These are phyloP conservation scores for Phytophthora citricola DNA, from an alignment of 352 stramenopile genomes.

Conservation along the genomic window DNA sequence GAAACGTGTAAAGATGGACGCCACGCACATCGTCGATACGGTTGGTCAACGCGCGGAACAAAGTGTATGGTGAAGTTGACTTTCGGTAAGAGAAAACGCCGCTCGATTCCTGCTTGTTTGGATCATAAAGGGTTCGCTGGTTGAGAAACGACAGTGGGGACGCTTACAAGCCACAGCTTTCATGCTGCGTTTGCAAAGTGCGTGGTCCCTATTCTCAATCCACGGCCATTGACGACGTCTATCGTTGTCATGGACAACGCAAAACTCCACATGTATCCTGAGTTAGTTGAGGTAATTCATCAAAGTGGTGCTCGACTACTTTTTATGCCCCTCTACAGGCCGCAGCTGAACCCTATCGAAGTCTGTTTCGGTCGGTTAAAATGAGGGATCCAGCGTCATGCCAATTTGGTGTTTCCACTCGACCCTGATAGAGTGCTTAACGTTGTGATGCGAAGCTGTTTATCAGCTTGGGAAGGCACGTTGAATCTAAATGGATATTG, in stretches of 20 bases:
- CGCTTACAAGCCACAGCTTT: background rate
- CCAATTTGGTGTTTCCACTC: constrained; percentile 3
- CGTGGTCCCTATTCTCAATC: constrained; percentile 1
- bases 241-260: constrained; percentile 18
- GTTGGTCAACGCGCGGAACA: constrained; percentile 16
- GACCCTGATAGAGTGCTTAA: constrained; percentile 5
- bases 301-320: constrained; percentile 4
- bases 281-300: constrained; percentile 9
- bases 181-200: background rate
- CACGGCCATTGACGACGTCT: background rate
- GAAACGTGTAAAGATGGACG: constrained; percentile 28
- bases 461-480: too few species aligned
- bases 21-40: constrained; percentile 20
- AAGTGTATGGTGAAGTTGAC: constrained; percentile 12
- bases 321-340: constrained; percentile 5
- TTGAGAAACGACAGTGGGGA: constrained; percentile 3
- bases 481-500: too few species aligned
- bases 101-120: constrained; percentile 7
- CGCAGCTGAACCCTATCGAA: constrained; percentile 19
- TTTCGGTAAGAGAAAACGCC: constrained; percentile 6
- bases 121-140: background rate
- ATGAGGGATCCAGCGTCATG: constrained; percentile 5
- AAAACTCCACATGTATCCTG: constrained; percentile 11
- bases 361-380: constrained; percentile 7
- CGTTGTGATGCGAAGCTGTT: constrained; percentile 4